Evolutionary conservation across 2,329 filamentous ascomycete species (phyloP).

Genomic region (Ophiostoma piceae): DNA sequence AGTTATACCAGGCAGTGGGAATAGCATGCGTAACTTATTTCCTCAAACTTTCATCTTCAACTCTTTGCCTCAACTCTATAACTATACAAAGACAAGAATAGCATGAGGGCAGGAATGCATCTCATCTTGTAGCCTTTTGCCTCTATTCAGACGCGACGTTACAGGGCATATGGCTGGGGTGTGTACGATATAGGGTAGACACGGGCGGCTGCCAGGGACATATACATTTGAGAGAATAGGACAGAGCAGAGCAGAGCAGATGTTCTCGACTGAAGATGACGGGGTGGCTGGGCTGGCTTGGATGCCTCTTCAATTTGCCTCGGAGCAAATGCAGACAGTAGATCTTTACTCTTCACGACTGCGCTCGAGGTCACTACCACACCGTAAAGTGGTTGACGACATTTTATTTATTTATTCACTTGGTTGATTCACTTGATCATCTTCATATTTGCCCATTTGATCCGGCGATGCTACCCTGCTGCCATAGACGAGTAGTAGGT

Average conservation of each 20-base stretch:
- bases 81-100: neutral
- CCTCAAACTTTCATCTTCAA: neutral
- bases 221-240: neutral
- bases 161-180: neutral
- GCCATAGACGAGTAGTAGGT: neutral
- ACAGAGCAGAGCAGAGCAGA: neutral
- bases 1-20: neutral
- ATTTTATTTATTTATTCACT: neutral
- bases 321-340: neutral
- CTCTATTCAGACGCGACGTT: neutral
- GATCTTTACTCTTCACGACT: neutral
- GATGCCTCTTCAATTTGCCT: neutral
- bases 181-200: neutral
- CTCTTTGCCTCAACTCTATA: neutral
- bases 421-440: neutral
- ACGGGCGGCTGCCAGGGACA: neutral
- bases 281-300: neutral
- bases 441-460: neutral
- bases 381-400: neutral
- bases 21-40: neutral
- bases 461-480: neutral
- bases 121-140: neutral
- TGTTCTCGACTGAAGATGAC: neutral
- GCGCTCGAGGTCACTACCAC: neutral
- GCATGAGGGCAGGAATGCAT: neutral